Percentiles rank a stretch among this genome's conserved stretches.
Evolutionary conservation across 2,329 filamentous ascomycete species (phyloP).

Genomic region (Penicillium polonicum): DNA sequence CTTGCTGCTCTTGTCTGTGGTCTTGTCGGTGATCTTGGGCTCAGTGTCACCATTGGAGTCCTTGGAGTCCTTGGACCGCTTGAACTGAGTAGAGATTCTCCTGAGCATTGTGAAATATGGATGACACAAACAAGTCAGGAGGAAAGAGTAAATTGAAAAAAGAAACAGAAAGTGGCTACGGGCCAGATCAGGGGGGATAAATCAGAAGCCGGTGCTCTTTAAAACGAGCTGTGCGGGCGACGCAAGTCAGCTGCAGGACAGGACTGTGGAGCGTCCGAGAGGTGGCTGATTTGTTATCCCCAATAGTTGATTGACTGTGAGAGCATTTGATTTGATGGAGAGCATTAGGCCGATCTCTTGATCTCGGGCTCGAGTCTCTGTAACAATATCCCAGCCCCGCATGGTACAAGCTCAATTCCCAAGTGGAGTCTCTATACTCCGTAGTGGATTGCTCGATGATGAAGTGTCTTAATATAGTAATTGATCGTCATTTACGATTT

Average conservation of each 20-base stretch:
- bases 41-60: slow-evolving; percentile 34
- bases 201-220: slow-evolving; percentile 18
- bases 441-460: slow-evolving; percentile 4
- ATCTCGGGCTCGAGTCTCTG: slow-evolving; percentile 7
- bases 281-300: slow-evolving; percentile 29
- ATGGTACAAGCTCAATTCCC: slow-evolving; percentile 19
- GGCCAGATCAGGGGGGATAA: slow-evolving; percentile 17
- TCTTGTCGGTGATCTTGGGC: slow-evolving; percentile 24
- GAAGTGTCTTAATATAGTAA: slow-evolving; percentile 17
- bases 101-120: slow-evolving; percentile 38
- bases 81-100: slow-evolving; percentile 42
- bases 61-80: slow-evolving; percentile 32
- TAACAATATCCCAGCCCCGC: slow-evolving; percentile 19
- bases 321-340: slow-evolving; percentile 18
- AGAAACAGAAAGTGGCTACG: slow-evolving; percentile 3
- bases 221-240: slow-evolving; percentile 23
- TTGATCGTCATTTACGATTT: slow-evolving; percentile 17
- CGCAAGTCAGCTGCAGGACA: slow-evolving; percentile 25
- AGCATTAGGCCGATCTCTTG: slow-evolving; percentile 21
- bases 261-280: slow-evolving; percentile 23
- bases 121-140: slow-evolving; percentile 9
- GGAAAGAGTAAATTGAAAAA: neutral
- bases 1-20: slow-evolving; percentile 25
- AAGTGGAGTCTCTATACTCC: neutral
- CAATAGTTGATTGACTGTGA: slow-evolving; percentile 28